Base-by-base conservation (phyloP, 257 asterid species). In the Haberlea rhodopensis region DNA sequence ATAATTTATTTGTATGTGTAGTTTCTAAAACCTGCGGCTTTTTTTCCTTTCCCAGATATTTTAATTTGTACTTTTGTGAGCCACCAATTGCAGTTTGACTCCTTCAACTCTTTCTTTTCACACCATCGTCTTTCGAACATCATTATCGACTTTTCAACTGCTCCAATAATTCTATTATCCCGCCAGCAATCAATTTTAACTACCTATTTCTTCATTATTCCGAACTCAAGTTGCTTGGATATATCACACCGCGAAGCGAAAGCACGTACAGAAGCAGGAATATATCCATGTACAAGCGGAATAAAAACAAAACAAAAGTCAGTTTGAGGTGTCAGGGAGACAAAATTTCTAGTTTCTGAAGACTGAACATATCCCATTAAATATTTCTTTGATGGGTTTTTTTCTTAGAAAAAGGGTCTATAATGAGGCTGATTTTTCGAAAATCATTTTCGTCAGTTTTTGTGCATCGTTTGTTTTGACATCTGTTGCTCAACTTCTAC, bases 401-500 rank as follows among this genome's bases (percentile, higher is more conserved):
- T 11, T 64, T 28, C 69, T 52, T 29, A 18, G 29, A 1, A 15
- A 15, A 8, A 64, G 32, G 26, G 69, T 19, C 45, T 20, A 20
- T 5, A 60, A 19, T 5, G 20, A 18, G 45, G 25, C 29, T 11
- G 11, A 67, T 46, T 27, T 68, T 10, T 37, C 24, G 56, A 69
- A 52, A 34, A 53, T 53, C 54, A 1, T 69, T 25, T 2, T 69
- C 8, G 15, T 16, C 29, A 6, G 28, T 54, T 5, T 71, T 5
- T 74, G 40, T 62, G 76, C 73, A 34, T 21, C 63, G 49, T 24
- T 84, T 21, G 6, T 71, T 71, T 45, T 64, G 20, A 51, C 66
- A 34, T 77, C 87, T 49, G 68, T 59, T 69, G 80, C 87, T 68
- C 90, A 84, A 66, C 82, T 71, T 37, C 73, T 84, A 65, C 87